Evolutionary conservation across 2,329 filamentous ascomycete species (phyloP), one percentile per base, ranked within the genome.

Genomic region (Clarireedia hainanense): DNA sequence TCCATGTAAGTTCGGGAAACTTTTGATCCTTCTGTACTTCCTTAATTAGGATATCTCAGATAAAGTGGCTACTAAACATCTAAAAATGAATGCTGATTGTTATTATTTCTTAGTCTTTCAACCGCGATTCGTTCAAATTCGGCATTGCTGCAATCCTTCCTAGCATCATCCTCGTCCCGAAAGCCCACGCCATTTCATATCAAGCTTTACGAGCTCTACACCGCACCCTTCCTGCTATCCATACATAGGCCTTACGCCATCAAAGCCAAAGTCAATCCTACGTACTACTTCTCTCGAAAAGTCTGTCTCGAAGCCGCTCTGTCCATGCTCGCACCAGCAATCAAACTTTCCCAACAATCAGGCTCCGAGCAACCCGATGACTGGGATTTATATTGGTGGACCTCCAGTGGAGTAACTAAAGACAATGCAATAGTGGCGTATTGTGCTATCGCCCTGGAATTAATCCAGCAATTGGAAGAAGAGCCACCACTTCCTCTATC

Each of bases 151-250:
- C 47, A 51, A 9, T 56, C 53, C 5, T 56, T 51, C 14, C 48
- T 47, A 17, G 20, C 20, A 24, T 48, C 20, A 27, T 42, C 36
- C 14, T n/a, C 36, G n/a, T 27, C 37, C 10, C 40, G 49, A 36
- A 40, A 46, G 12, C 55, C 55, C 17, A 57, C 23, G 4, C 36
- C 55, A 5, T 57, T 57, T 12, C 52, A 58, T 30, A 67, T 72
- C 2, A 80, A 80, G 56, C 63, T 82, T 5, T 67, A 80, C 26
- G 75, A 81, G 49, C 75, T 77, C 42, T 69, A 79, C 0, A 70
- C 79, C 4, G 76, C 77, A 5, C 77, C 81, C 14, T 83, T 81
- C 61, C 61, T 83, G 2, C 73, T 84, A 14, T 72, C 75, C 0
- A 69, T 85, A 0, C 80, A 85, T 59, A 74, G 73, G 6, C 70